Base-by-base conservation (phyloP, 306 rosid species). In the Arachis hypogaea region DNA sequence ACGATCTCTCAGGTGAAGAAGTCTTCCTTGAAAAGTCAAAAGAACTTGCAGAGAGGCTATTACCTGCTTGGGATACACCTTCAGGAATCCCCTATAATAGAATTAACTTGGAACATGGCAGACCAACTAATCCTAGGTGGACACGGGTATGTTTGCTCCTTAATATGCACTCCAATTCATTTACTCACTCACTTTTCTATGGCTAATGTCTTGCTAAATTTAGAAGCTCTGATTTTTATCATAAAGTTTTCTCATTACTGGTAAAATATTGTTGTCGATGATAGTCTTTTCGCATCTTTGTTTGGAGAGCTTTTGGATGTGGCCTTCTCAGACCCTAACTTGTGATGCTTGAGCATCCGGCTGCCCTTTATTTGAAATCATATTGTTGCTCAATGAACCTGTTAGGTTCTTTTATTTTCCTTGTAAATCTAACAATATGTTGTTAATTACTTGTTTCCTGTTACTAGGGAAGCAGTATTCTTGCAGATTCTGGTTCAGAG, bases 401-500 rank as follows among this genome's bases (percentile, higher is more conserved):
- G 52, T 60, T 33, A 29, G 29, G 0, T 3, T 58, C 30, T 56
- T 14, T 38, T 63, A 11, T 30, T 61, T 66, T 47, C 55, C 12
- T 49, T 11, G 33, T 38, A 59, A 42, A 57, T 29, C 56, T 42
- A 2, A 2, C 64, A 46, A 59, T 66, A 73, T 59, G 72, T 66
- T 72, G 68, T 36, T 56, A 73, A 65, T 69, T 51, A 11, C 29
- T 54, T 56, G 56, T 68, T 79, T 60, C 77, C 14, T 83, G 74
- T 84, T 81, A 69, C 71, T 81, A 95, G 99, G 99, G 98, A 74
- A 77, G 76, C 71, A 92, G 98, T 78, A 79, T 95, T 74, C 90
- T 95, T 66, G 99, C 98, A 29, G 98, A 95, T 90, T 85, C 99
- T 66, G 98, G 91, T 72, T 90, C 99, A 56, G 99, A 95, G 81